Conservation (phyloP, 2,329 filamentous ascomycete genomes). For the Xylaria sp. region DNA sequence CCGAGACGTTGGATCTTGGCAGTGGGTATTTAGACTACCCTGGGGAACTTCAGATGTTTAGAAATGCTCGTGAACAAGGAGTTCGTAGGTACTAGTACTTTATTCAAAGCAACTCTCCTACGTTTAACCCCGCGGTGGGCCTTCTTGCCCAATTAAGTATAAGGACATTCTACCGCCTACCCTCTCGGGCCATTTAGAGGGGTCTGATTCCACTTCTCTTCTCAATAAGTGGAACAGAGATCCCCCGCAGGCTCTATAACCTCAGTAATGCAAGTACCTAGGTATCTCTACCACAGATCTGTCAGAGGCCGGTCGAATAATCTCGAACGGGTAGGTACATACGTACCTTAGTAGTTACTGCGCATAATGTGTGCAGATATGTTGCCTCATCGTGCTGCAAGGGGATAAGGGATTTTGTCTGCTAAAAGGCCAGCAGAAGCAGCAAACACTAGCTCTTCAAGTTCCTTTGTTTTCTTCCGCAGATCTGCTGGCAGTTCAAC, state of each 20-base stretch:
- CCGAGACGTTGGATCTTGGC: slow-evolving; percentile 35
- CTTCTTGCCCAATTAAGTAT: not conserved
- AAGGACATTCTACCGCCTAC: slow-evolving; percentile 10
- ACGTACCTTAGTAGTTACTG: not conserved
- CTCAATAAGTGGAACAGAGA: not conserved
- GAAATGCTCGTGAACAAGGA: not conserved
- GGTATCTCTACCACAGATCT: not conserved
- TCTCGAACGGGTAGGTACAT: not conserved
- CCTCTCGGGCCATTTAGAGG: not conserved
- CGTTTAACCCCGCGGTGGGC: slow-evolving; percentile 25
- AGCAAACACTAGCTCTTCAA: too few relatives aligned
- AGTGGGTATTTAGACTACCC: not conserved
- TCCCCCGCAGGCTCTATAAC: not conserved
- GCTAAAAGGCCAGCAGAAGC: not conserved
- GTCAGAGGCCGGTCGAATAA: too few relatives aligned
- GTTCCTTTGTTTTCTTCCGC: too few relatives aligned
- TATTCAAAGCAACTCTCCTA: not conserved
- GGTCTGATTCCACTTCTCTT: not conserved
- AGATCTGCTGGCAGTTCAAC: too few relatives aligned
- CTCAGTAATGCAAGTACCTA: not conserved
- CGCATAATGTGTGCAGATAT: not conserved
- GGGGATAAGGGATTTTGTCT: not conserved
- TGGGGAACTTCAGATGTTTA: not conserved
- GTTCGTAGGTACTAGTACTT: not conserved
- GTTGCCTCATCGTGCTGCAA: not conserved